These are phyloP conservation scores for Ambrosiella beaveri DNA, from an alignment of 2,329 filamentous ascomycete genomes.

Conservation along the genomic window DNA sequence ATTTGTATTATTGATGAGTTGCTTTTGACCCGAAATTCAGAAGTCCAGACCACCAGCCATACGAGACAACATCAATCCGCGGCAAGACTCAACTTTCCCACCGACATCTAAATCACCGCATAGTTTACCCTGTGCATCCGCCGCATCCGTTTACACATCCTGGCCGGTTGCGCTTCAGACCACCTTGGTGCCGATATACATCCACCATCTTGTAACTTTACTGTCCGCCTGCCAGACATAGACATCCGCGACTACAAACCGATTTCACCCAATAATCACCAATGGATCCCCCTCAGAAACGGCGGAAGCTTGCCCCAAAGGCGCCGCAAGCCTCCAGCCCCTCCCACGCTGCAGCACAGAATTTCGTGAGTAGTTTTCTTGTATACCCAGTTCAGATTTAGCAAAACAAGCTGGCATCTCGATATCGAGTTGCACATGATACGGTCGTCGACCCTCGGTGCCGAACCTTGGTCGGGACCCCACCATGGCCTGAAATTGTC, in stretches of 20 bases:
- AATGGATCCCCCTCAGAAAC: conserved; percentile 28
- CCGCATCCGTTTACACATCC: background rate
- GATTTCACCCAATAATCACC: background rate
- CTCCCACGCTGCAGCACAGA: conserved; percentile 8
- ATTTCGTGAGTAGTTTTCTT: conserved; percentile 9
- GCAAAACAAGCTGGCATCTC: background rate
- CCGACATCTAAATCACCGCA: background rate
- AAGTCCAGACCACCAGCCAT: no score
- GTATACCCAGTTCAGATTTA: background rate
- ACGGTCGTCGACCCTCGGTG: background rate
- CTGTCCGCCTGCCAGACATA: background rate
- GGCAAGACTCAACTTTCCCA: background rate
- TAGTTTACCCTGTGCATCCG: background rate
- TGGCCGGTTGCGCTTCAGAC: background rate
- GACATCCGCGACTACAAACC: background rate
- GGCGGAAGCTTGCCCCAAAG: conserved; percentile 28
- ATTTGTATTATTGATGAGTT: background rate
- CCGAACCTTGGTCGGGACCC: no score
- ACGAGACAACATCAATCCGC: background rate
- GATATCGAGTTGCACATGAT: background rate
- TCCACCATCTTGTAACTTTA: no score
- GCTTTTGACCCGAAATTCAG: no score
- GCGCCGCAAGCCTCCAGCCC: conserved; percentile 13
- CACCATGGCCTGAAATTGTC: no score
- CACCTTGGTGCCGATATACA: no score